Base-by-base conservation (phyloP, 2,329 filamentous ascomycete genomes). In the Fonsecaea pugnacius region DNA sequence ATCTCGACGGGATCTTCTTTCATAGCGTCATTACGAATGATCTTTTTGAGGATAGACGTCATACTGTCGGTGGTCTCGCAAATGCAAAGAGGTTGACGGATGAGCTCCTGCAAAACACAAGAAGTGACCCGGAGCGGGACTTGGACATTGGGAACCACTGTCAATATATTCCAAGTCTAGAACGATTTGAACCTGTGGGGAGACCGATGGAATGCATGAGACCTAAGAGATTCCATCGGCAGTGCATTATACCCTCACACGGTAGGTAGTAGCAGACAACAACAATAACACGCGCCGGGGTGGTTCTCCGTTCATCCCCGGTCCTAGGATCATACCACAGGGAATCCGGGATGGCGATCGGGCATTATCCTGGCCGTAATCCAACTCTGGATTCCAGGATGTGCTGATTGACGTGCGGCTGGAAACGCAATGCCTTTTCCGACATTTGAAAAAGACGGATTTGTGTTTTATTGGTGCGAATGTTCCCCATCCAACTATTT, bases 11-110 rank as follows among this genome's bases (percentile, higher is more conserved):
- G 88, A 72, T 90, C 88, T 38, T 78, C 76, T 71, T 83, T 86
- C 84, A 91, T 90, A 52, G 89, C 85, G 74, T 91, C 87, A 79
- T 91, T 91, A 75, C 84, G 84, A 70, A 89, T 83, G 72, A 89
- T 79, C 70, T 77, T 78, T 70, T 80, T 80, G 60, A 89, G 80
- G 68, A 87, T 60, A 33, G 58, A 53, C 43, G 58, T 9, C 58
- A 60, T 58, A 8, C 7, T 53, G 51, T 10, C 32, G n/a, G 4
- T 4, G 24, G 16, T 40, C 12, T 40, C 16, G 33, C 16, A 40
- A 40, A 6, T 40, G 40, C 12, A 24, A 10, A 46, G 6, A 48
- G 3, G 18, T 24, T 33, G 51, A 3, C n/a, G 18, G 24, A 4
- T 14, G 21, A 10, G 51, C 10, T 30, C 32, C 32, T 32, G 40